Percentiles rank a stretch among this genome's conserved stretches.
Evolutionary conservation across 495 filamentous ascomycete genomes (phyloP).

Genomic region (Chaetomium fimeti): DNA sequence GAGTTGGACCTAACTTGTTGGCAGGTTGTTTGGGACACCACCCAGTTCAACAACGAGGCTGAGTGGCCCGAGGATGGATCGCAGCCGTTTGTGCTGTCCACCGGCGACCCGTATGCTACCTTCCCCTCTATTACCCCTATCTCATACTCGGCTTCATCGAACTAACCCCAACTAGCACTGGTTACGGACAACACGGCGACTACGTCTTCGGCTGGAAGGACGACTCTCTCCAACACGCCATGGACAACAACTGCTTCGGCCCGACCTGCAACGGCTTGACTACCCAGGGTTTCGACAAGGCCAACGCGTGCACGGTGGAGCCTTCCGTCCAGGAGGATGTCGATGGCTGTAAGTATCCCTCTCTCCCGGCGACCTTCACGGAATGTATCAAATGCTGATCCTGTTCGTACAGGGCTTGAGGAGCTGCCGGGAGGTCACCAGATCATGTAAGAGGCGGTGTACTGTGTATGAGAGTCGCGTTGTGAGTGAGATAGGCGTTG

Average conservation of each 20-base stretch:
- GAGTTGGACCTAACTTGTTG: not conserved
- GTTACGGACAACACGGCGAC: slow-evolving; percentile 45
- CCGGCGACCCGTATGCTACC: slow-evolving; percentile 37
- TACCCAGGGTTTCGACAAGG: slow-evolving; percentile 39
- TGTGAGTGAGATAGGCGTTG: too few species aligned
- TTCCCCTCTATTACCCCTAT: not conserved
- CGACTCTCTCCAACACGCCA: slow-evolving; percentile 49
- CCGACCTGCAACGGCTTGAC: slow-evolving; percentile 39
- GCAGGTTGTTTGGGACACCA: slow-evolving; percentile 51
- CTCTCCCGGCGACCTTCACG: not conserved
- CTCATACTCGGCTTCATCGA: too few species aligned
- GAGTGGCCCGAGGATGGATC: slow-evolving; percentile 49
- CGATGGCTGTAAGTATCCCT: slow-evolving; percentile 41
- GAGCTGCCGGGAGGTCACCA: slow-evolving; percentile 12
- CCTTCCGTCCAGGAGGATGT: slow-evolving; percentile 43
- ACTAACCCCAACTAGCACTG: slow-evolving; percentile 16
- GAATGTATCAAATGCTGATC: not conserved
- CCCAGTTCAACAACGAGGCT: slow-evolving; percentile 44
- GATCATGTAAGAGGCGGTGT: slow-evolving; percentile 2
- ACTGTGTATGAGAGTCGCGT: too few species aligned
- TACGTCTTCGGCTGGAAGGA: slow-evolving; percentile 56
- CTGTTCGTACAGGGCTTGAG: not conserved
- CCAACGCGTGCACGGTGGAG: slow-evolving; percentile 42
- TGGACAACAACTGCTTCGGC: slow-evolving; percentile 49
- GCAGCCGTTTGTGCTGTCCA: slow-evolving; percentile 51